phyloP scores from a whole-genome alignment of 2,329 filamentous ascomycete genomes.

The Stachybotrys echinatus region DNA sequence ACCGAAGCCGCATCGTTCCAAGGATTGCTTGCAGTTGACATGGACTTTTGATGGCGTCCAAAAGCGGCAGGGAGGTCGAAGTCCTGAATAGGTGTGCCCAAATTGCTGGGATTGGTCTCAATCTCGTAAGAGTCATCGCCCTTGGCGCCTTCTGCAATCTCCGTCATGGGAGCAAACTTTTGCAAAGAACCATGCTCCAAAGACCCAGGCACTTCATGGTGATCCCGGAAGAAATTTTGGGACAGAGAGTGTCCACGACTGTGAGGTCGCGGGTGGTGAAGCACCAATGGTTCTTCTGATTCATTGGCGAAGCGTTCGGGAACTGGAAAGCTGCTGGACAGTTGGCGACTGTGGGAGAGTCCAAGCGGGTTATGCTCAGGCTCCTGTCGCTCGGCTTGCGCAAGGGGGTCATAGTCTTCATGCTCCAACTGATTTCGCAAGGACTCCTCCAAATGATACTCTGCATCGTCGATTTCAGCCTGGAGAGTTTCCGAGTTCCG shows the following conservation, averaged over 20 bases:
- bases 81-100: constrained; percentile 56
- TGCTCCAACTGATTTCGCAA: constrained; percentile 75
- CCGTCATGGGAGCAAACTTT: constrained; percentile 34
- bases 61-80: constrained; percentile 40
- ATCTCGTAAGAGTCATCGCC: constrained; percentile 58
- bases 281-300: constrained; percentile 47
- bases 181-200: constrained; percentile 31
- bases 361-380: constrained; percentile 16
- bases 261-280: constrained; percentile 71
- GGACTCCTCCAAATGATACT: constrained; percentile 78
- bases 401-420: constrained; percentile 67
- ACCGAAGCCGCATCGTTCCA: constrained; percentile 50
- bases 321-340: constrained; percentile 43
- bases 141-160: constrained; percentile 32
- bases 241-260: constrained; percentile 67
- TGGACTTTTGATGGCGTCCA: constrained; percentile 45
- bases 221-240: constrained; percentile 58
- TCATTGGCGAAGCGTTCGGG: constrained; percentile 49
- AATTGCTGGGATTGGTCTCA: constrained; percentile 68
- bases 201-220: constrained; percentile 38
- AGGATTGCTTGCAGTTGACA: constrained; percentile 56
- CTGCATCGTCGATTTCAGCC: constrained; percentile 77
- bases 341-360: constrained; percentile 33
- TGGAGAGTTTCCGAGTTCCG: constrained; percentile 67
- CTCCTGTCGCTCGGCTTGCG: constrained; percentile 24